phyloP scores from a whole-genome alignment of 495 filamentous ascomycete genomes.

The Elaphomyces granulatus region DNA sequence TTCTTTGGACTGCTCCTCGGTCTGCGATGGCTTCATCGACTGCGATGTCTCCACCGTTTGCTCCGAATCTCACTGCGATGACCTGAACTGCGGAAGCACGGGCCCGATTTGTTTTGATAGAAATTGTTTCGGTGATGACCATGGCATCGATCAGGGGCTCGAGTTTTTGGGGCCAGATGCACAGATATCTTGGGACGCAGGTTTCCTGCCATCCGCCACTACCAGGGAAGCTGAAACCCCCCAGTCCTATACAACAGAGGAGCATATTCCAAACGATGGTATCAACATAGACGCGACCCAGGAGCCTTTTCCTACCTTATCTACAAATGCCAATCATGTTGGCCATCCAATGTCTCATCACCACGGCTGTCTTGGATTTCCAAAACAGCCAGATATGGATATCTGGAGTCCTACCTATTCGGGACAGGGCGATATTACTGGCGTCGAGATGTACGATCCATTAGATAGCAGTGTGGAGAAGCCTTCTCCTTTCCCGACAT shows the following conservation, averaged over 20 bases:
- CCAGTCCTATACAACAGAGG: slow-evolving; percentile 13
- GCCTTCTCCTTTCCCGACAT: background rate
- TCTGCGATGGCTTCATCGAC: slow-evolving; percentile 33
- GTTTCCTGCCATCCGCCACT: slow-evolving; percentile 14
- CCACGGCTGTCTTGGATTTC: background rate
- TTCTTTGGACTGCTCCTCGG: slow-evolving; percentile 25
- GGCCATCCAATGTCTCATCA: slow-evolving; percentile 4
- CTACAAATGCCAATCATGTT: slow-evolving; percentile 21
- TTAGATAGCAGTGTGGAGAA: background rate
- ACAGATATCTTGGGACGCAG: slow-evolving; percentile 19
- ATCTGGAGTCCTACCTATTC: background rate
- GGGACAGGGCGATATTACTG: background rate
- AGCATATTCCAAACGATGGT: slow-evolving; percentile 8
- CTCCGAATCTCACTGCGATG: slow-evolving; percentile 26
- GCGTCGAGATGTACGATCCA: background rate
- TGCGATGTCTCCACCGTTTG: slow-evolving; percentile 29
- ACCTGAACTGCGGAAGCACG: slow-evolving; percentile 16
- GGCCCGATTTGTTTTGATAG: slow-evolving; percentile 29
- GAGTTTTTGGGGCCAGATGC: slow-evolving; percentile 25
- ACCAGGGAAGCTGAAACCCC: slow-evolving; percentile 8
- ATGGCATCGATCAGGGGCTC: slow-evolving; percentile 18
- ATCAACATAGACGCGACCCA: slow-evolving; percentile 12
- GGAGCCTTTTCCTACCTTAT: slow-evolving; percentile 15
- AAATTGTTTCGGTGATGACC: slow-evolving; percentile 23
- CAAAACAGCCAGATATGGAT: background rate